Percentiles rank a stretch among this genome's conserved stretches.
Evolutionary conservation across 805 yeast genomes (phyloP).

Genomic region (Candida insectalens): DNA sequence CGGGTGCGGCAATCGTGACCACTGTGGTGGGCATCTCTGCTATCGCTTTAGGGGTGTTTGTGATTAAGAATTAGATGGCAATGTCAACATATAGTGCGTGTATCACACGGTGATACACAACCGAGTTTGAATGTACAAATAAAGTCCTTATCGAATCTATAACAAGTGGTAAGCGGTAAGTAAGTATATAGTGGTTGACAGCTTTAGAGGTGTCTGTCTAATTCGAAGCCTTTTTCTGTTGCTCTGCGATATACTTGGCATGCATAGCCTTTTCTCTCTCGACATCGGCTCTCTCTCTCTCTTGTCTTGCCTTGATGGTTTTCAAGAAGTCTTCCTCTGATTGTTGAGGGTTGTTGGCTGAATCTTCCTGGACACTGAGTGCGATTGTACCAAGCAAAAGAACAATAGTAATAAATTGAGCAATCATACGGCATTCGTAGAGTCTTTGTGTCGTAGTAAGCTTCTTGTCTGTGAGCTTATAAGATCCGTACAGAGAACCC

Average conservation of each 20-base stretch:
- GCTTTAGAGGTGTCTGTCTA: too few species aligned
- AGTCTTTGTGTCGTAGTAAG: slow-evolving; percentile 72
- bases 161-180: too few species aligned
- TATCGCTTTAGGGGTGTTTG: slow-evolving; percentile 17
- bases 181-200: too few species aligned
- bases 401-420: slow-evolving; percentile 71
- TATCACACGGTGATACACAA: background rate
- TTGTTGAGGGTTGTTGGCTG: background rate
- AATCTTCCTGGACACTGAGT: slow-evolving; percentile 54
- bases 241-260: background rate
- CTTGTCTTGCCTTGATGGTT: background rate
- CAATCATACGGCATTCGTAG: slow-evolving; percentile 86
- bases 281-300: background rate
- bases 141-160: too few species aligned
- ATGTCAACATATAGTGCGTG: too few species aligned
- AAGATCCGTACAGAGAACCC: slow-evolving; percentile 65
- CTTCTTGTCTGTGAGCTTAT: slow-evolving; percentile 62
- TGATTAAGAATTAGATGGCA: slow-evolving; percentile 3
- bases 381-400: slow-evolving; percentile 62
- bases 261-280: background rate
- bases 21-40: slow-evolving; percentile 35
- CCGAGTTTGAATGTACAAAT: background rate
- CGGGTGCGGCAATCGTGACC: slow-evolving; percentile 66
- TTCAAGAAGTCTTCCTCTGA: background rate
- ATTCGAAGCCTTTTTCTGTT: background rate